Evolutionary conservation across 2,329 filamentous ascomycete genomes (phyloP).

Genomic region (Helminthosporium solani): DNA sequence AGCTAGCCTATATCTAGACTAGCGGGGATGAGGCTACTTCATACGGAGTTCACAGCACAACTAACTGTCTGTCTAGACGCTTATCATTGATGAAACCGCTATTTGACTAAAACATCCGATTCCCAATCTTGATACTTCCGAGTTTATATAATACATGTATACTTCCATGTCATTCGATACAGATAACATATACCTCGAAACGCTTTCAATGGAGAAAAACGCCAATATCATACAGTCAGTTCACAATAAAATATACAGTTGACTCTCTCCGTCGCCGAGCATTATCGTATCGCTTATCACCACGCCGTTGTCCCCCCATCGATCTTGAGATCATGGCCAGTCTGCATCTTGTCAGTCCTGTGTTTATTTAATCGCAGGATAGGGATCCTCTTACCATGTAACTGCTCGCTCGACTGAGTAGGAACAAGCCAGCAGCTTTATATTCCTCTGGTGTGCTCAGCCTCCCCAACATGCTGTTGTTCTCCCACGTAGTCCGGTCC

Average conservation of each 20-base stretch:
- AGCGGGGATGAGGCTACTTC: not conserved
- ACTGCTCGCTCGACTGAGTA: slow-evolving; percentile 38
- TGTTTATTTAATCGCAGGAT: not conserved
- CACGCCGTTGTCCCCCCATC: slow-evolving; percentile 40
- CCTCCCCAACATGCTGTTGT: slow-evolving; percentile 74
- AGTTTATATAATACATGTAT: too few species aligned
- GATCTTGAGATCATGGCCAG: slow-evolving; percentile 35
- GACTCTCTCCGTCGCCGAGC: too few species aligned
- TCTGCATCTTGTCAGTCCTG: slow-evolving; percentile 17
- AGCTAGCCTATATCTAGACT: slow-evolving; percentile 11
- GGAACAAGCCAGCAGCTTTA: slow-evolving; percentile 36
- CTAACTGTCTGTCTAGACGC: too few species aligned
- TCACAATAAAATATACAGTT: too few species aligned
- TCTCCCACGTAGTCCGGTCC: slow-evolving; percentile 67
- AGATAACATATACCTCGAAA: too few species aligned
- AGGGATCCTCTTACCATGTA: slow-evolving; percentile 42
- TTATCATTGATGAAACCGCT: too few species aligned
- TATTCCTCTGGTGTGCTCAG: slow-evolving; percentile 38
- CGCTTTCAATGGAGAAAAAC: too few species aligned
- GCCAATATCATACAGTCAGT: not conserved
- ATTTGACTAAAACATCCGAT: too few species aligned
- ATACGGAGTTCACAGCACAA: too few species aligned
- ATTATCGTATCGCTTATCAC: too few species aligned
- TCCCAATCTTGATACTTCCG: too few species aligned
- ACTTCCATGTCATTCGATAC: too few species aligned